Evolutionary conservation across 805 yeast genomes (phyloP).

Genomic region (Starmerella tilneyi): DNA sequence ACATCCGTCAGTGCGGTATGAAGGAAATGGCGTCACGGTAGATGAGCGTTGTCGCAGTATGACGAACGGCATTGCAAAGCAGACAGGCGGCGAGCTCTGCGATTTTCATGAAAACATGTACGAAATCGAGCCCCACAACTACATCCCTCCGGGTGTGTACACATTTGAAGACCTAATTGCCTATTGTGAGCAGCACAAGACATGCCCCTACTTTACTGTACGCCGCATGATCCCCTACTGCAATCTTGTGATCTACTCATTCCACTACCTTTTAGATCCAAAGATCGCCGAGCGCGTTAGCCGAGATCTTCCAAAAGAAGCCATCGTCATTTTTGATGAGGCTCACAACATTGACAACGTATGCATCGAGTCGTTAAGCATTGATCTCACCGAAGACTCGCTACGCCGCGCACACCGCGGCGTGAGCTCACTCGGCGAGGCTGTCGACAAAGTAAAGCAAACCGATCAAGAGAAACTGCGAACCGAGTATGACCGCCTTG

Average conservation of each 20-base stretch:
- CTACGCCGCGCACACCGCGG: constrained; percentile 80
- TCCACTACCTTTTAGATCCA: constrained; percentile 92
- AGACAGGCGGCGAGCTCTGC: constrained; percentile 56
- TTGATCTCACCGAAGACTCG: constrained; percentile 85
- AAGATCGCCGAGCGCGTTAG: constrained; percentile 95
- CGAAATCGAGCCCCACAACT: constrained; percentile 75
- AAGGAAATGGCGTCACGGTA: constrained; percentile 80
- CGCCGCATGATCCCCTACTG: constrained; percentile 92
- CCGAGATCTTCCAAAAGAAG: constrained; percentile 78
- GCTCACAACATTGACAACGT: constrained; percentile 98
- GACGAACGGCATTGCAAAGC: constrained; percentile 82
- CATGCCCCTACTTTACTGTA: constrained; percentile 95
- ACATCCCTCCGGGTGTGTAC: constrained; percentile 86
- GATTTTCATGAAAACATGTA: constrained; percentile 84
- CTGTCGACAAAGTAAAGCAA: constrained; percentile 73
- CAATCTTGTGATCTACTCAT: constrained; percentile 88
- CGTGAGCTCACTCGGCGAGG: constrained; percentile 64
- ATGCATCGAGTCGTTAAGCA: constrained; percentile 87
- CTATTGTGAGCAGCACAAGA: constrained; percentile 66
- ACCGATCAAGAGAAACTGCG: constrained; percentile 76
- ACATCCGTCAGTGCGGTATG: constrained; percentile 78
- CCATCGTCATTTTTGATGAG: constrained; percentile 93
- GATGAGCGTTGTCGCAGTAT: constrained; percentile 93
- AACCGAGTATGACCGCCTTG: constrained; percentile 82
- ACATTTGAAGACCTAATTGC: constrained; percentile 76